Conservation (phyloP, 768 basidiomycete genomes). For the Tulasnella sp. region DNA sequence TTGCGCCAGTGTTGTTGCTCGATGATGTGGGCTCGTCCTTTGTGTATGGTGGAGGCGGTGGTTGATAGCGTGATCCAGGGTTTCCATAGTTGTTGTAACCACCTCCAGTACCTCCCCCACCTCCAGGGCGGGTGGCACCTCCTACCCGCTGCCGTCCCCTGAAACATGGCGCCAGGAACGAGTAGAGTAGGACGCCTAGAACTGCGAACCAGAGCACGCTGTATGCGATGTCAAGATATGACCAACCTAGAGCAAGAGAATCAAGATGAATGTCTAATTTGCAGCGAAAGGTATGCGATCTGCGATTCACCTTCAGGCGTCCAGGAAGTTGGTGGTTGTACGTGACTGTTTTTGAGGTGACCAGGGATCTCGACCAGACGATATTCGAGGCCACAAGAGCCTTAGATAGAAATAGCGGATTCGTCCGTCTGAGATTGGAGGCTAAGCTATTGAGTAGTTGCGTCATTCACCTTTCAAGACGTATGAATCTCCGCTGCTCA, state of each 20-base stretch:
- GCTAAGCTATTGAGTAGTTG: background rate
- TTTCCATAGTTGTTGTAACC: constrained; percentile 43
- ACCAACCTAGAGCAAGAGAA: background rate
- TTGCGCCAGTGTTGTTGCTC: constrained; percentile 27
- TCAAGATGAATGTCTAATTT: background rate
- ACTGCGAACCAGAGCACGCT: constrained; percentile 17
- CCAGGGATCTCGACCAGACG: constrained; percentile 59
- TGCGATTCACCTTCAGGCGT: constrained; percentile 18
- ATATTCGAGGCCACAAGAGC: constrained; percentile 82
- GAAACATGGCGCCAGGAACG: constrained; percentile 45
- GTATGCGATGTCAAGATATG: constrained; percentile 6
- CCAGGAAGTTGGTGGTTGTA: background rate
- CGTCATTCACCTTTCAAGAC: constrained; percentile 63
- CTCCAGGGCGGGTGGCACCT: constrained; percentile 26
- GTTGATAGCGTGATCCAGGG: constrained; percentile 27
- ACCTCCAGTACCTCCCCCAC: constrained; percentile 30
- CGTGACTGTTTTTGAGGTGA: constrained; percentile 18
- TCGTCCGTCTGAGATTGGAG: background rate
- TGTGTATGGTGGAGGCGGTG: constrained; percentile 44
- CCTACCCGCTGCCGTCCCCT: constrained; percentile 26
- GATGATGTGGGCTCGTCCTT: constrained; percentile 32
- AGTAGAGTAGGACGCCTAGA: constrained; percentile 34
- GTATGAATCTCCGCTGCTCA: constrained; percentile 64
- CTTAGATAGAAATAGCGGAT: constrained; percentile 30
- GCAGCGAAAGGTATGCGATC: constrained; percentile 15